A percentile compares a stretch with the other conserved stretches of the same genome.
phyloP scores from a whole-genome alignment of 306 rosid genomes.

The Macrotyloma uniflorum region DNA sequence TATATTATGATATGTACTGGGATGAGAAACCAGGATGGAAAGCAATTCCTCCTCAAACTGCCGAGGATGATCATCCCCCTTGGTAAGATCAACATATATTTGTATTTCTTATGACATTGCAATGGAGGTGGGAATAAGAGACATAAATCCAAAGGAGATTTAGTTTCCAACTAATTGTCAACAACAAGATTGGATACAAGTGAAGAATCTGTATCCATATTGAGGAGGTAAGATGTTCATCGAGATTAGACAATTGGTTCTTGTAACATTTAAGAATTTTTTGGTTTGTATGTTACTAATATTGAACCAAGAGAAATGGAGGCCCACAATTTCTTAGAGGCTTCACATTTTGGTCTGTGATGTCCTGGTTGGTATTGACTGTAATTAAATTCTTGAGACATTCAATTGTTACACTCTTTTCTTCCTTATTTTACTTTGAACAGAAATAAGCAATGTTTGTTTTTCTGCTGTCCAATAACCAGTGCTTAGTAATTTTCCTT shows the following conservation, averaged over 20 bases:
- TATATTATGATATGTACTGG: slow-evolving; percentile 94
- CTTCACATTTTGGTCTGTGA: slow-evolving; percentile 12
- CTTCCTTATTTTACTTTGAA: slow-evolving; percentile 20
- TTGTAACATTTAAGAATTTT: slow-evolving; percentile 26
- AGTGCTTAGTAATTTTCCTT: neutral
- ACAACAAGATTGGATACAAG: slow-evolving; percentile 34
- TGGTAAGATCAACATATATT: slow-evolving; percentile 42
- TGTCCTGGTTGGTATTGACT: slow-evolving; percentile 2
- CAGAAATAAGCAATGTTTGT: neutral
- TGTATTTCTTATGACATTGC: neutral
- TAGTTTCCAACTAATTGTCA: slow-evolving; percentile 31
- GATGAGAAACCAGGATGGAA: slow-evolving; percentile 97
- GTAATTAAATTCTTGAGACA: slow-evolving; percentile 24
- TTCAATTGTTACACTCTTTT: slow-evolving; percentile 30
- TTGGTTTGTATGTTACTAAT: slow-evolving; percentile 16
- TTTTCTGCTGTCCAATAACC: neutral
- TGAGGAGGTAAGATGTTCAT: slow-evolving; percentile 37
- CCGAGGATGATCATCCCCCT: slow-evolving; percentile 89
- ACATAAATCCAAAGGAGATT: slow-evolving; percentile 25
- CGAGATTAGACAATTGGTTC: slow-evolving; percentile 33
- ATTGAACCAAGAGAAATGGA: slow-evolving; percentile 33
- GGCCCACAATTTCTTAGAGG: slow-evolving; percentile 10
- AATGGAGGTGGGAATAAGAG: slow-evolving; percentile 19
- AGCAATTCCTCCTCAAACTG: slow-evolving; percentile 74
- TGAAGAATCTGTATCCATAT: slow-evolving; percentile 40